Base-by-base conservation (phyloP, 2,329 filamentous ascomycete species). In the Pseudogymnoascus sp. region DNA sequence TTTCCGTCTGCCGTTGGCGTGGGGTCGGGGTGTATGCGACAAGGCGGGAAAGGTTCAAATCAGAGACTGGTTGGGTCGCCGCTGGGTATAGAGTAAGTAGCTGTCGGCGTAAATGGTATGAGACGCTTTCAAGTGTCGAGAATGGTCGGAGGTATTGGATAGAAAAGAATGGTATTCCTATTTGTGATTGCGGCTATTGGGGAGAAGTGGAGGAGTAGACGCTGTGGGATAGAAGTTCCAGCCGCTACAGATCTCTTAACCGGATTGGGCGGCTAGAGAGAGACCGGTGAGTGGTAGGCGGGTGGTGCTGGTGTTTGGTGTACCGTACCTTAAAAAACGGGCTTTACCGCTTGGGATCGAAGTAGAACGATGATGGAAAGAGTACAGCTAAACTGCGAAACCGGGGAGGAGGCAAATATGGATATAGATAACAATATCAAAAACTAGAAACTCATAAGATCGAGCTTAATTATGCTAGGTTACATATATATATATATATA, bases 241-340 rank as follows among this genome's bases (percentile, higher is more conserved):
- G 59, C 18, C 38, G 38, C 38, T 37, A 60, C 31, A 59, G 50
- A 50, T 40, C 6, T 12, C 31, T 35, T 59, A 23, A 37, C 59
- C 53, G 59, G 53, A 56, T 62, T 33, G 62, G 61, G 60, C 38
- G 62, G 60, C 63, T 42, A 56, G 56, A 60, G 56, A 56, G 44
- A 44, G 56, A 61, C 63, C 21, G 40, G 42, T 21, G 47, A 63
- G 53, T 63, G 35, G 42, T 31, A 31, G 28, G 3, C 28, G 28
- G 28, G 28, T 31, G 59, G 38, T 33, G 21, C 10, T 28, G 23
- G 12, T 50, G 44, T 50, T 50, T 50, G 44, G 44, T 50, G 44
- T 50, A 50, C 14, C 44, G 23, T 50, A 50, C 44, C 44, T 50
- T 50, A 31, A 50, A 50, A 50, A 16, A 50, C 44, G 44, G 44